Evolutionary conservation across 2,329 filamentous ascomycete species (phyloP), one percentile per base, ranked within the genome.

Genomic region (Diaporthe nobilis): DNA sequence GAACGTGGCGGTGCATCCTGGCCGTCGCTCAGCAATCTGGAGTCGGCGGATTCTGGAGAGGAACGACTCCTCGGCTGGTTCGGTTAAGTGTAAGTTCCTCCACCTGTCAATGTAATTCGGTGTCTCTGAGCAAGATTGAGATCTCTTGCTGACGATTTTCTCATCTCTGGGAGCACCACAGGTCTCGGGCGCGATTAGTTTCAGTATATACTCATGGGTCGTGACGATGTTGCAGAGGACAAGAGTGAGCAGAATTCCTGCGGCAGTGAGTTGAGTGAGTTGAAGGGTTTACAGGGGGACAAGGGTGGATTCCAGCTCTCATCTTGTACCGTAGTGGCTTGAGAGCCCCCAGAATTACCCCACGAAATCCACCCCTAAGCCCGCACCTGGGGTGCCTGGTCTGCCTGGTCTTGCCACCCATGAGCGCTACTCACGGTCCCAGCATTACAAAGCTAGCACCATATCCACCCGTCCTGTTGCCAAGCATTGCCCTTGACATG

Each of bases 61-160:
- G 53, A 44, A 74, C 63, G 3, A 58, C 73, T 17, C 72, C 70
- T 31, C 47, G 49, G 1, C 17, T 77, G n/a, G 75, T 51, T 20
- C 42, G 72, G 28, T 39, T 61, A 28, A 75, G 68, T 57, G 68
- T 74, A 28, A 72, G 71, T 72, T 72, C 63, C 2, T 39, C 22
- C 6, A 20, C 22, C 15, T 57, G 25, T 12, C 7, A 0, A 15
- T 28, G 10, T 20, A 7, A 9, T 65, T 10, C 31, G 61, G 2
- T 22, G 4, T 4, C 5, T 49, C 17, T 31, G 22, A 67, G 12
- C 39, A 67, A 37, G 22, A 25, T 15, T 39, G n/a, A 7, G 44
- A 25, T 34, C 13, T 49, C 25, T 34, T 60, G 44, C 28, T 53
- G 37, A 68, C 44, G 42, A 47, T 51, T 3, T 39, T 10, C 2